These are phyloP conservation scores for Aechmea fasciata DNA, from an alignment of 176 grass and related monocot species.

Conservation along the genomic window DNA sequence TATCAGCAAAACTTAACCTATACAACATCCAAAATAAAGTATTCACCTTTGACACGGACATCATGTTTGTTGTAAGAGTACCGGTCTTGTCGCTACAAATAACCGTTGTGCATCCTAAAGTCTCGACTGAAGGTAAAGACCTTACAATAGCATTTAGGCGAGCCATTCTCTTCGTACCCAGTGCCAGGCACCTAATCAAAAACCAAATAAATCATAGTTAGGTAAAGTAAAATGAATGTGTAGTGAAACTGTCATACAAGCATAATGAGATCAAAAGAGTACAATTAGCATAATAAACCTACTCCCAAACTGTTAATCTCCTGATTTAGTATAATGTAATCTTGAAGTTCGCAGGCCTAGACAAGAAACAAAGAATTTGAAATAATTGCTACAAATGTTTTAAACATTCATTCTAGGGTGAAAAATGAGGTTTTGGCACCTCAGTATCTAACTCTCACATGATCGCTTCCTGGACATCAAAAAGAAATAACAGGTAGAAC, in stretches of 20 bases:
- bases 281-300: background rate
- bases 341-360: too few species aligned
- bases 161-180: slow-evolving; percentile 99
- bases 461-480: too few species aligned
- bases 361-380: background rate
- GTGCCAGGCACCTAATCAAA: slow-evolving; percentile 77
- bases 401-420: background rate
- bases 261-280: slow-evolving; percentile 13
- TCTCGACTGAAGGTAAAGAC: slow-evolving; percentile 91
- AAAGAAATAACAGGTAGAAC: too few species aligned
- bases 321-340: too few species aligned
- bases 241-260: background rate
- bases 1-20: slow-evolving; percentile 2
- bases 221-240: background rate
- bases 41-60: slow-evolving; percentile 96
- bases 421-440: background rate
- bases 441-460: background rate
- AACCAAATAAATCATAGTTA: slow-evolving; percentile 13
- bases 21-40: background rate
- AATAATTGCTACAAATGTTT: background rate
- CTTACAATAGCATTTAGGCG: slow-evolving; percentile 90
- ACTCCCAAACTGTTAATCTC: background rate
- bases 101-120: slow-evolving; percentile 95
- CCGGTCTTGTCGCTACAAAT: slow-evolving; percentile 99
- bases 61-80: slow-evolving; percentile 99